A percentile compares a stretch with the other conserved stretches of the same genome.
These are phyloP conservation scores for Atractiella rhizophila DNA, from an alignment of 768 basidiomycete genomes.

Conservation along the genomic window DNA sequence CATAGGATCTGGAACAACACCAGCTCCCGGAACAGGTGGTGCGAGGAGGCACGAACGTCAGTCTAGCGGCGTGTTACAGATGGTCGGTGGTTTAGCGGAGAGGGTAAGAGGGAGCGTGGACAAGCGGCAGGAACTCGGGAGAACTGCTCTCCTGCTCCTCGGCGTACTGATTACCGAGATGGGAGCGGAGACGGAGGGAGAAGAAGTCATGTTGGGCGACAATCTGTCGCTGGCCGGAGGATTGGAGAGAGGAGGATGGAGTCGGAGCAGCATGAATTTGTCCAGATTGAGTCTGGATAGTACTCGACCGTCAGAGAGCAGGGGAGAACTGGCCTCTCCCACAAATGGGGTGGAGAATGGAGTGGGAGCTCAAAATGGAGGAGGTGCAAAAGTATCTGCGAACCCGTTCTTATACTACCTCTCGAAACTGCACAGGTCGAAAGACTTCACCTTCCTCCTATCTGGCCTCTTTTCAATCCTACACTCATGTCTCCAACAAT, in stretches of 20 bases:
- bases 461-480: slow-evolving; percentile 9
- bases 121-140: slow-evolving; percentile 15
- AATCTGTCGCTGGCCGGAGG: not conserved
- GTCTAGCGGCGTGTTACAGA: not conserved
- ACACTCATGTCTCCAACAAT: not conserved
- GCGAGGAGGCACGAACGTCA: not conserved
- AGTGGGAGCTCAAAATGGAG: not conserved
- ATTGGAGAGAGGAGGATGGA: not conserved
- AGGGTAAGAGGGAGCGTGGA: slow-evolving; percentile 3
- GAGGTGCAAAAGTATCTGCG: slow-evolving; percentile 27
- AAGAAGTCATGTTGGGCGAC: too few species aligned
- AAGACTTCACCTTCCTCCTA: slow-evolving; percentile 73
- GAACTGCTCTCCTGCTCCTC: slow-evolving; percentile 39
- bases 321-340: not conserved
- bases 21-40: not conserved
- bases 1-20: not conserved
- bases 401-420: slow-evolving; percentile 84
- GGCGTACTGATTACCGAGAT: slow-evolving; percentile 49
- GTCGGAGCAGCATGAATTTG: not conserved
- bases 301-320: not conserved
- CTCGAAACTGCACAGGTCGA: slow-evolving; percentile 73
- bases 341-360: not conserved
- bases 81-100: slow-evolving; percentile 3
- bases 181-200: too few species aligned
- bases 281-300: not conserved